These are phyloP conservation scores for Pachyrhizus erosus DNA, from an alignment of 306 rosid genomes.

Conservation along the genomic window DNA sequence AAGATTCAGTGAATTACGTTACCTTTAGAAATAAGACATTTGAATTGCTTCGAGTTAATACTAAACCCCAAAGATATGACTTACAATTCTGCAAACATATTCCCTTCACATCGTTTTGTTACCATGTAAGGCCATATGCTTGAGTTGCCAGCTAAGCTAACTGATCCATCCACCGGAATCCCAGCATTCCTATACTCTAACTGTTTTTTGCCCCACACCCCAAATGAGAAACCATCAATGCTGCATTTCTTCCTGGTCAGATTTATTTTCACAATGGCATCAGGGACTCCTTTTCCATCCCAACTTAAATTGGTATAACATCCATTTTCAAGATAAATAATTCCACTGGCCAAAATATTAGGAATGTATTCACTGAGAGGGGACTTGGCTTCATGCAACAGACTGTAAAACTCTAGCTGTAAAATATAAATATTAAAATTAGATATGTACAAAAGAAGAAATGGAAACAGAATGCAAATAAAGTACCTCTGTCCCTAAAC, in stretches of 20 bases:
- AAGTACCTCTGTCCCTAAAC: constrained; percentile 92
- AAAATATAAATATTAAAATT: constrained; percentile 43
- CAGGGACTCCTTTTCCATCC: constrained; percentile 84
- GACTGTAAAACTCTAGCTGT: constrained; percentile 83
- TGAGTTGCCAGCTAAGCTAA: constrained; percentile 47
- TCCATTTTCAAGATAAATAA: constrained; percentile 78
- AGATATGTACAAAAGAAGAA: constrained; percentile 42
- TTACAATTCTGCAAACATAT: constrained; percentile 86
- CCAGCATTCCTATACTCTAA: constrained; percentile 75
- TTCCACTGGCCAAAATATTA: constrained; percentile 72
- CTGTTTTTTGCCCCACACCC: constrained; percentile 78
- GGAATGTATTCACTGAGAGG: constrained; percentile 77
- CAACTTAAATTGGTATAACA: constrained; percentile 66
- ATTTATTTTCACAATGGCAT: constrained; percentile 65
- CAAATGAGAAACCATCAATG: constrained; percentile 66
- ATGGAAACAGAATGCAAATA: constrained; percentile 34
- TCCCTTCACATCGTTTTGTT: constrained; percentile 79
- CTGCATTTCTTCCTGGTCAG: constrained; percentile 49
- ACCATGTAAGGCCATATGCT: constrained; percentile 88
- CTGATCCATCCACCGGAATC: constrained; percentile 37
- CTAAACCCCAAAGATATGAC: constrained; percentile 43
- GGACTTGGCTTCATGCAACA: constrained; percentile 67
- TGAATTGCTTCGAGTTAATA: constrained; percentile 24
- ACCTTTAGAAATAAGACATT: constrained; percentile 24
- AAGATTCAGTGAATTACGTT: constrained; percentile 29